Percentiles rank a stretch among this genome's conserved stretches.
Evolutionary conservation across 192 early-diverging fungal species (phyloP).

Genomic region (Coemansia sp.): DNA sequence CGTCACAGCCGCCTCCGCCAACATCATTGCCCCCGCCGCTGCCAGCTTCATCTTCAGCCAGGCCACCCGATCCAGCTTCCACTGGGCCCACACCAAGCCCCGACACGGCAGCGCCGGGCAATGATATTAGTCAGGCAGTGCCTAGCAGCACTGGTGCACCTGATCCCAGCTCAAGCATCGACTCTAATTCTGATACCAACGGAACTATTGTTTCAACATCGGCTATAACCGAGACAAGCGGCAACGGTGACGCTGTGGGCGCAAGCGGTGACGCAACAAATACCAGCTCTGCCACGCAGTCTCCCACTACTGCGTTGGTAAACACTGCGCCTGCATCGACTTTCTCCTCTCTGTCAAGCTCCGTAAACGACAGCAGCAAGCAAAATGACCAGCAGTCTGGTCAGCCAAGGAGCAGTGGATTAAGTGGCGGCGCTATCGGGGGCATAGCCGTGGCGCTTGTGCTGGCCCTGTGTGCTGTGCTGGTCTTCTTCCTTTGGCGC

Average conservation of each 20-base stretch:
- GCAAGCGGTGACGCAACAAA: background rate
- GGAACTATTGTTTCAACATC: background rate
- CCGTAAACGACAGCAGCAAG: background rate
- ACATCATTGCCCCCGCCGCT: background rate
- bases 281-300: background rate
- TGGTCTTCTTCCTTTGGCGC: conserved; percentile 16
- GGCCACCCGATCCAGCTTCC: too few species aligned
- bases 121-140: background rate
- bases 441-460: conserved; percentile 8
- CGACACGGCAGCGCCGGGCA: too few species aligned
- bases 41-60: too few species aligned
- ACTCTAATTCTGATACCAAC: background rate
- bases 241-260: background rate
- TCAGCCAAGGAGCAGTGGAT: background rate
- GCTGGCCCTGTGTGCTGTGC: background rate
- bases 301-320: background rate
- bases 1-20: too few species aligned
- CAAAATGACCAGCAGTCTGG: background rate
- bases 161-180: too few species aligned
- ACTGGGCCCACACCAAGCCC: too few species aligned
- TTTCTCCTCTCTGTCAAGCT: background rate
- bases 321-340: background rate
- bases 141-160: background rate
- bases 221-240: background rate
- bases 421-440: conserved; percentile 25